Evolutionary conservation across 2,329 filamentous ascomycete genomes (phyloP), one percentile per base, ranked within the genome.

Genomic region (Hypoxylon sp.): DNA sequence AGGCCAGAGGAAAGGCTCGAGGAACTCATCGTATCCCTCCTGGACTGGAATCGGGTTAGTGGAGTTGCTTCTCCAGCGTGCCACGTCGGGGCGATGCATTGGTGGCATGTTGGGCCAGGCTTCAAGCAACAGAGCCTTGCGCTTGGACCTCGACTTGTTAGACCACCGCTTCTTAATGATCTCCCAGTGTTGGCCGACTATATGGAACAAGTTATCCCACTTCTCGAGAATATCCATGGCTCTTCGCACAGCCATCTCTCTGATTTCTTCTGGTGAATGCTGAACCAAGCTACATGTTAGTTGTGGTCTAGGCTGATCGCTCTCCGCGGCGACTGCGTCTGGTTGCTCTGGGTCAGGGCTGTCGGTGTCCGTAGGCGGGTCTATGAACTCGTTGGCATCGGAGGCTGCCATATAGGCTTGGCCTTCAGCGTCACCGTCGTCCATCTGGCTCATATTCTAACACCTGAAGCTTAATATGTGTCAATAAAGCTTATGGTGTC

Each of bases 151-250:
- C 1, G 68, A 63, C 38, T 63, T 68, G 2, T 53, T 11, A 1
- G 17, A n/a, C 68, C 68, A 68, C 19, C 68, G 68, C 9, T 56
- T 65, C 21, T 43, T 36, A n/a, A 69, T 70, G 19, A 38, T 52
- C n/a, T 43, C 25, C 46, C 52, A 56, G 34, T 60, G 50, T 34
- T 38, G 41, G 9, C 10, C 25, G 3, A 65, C 11, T 17, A 65
- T 60, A 4, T 1, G 30, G 14, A 52, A 48, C 57, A 69, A 57
- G 7, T 14, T 13, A 30, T 17, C 14, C 64, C 55, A 62, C 38
- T 60, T 48, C n/a, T 58, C 17, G 52, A 65, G 46, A 34, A 69
- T 63, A n/a, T 30, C 43, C 11, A n/a, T 11, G 7, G 48, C 60
- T 28, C 19, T 45, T 32, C 10, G 4, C 21, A 32, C 2, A 21